Conservation (phyloP, 441 rosid species). For the Populus hybrid region DNA sequence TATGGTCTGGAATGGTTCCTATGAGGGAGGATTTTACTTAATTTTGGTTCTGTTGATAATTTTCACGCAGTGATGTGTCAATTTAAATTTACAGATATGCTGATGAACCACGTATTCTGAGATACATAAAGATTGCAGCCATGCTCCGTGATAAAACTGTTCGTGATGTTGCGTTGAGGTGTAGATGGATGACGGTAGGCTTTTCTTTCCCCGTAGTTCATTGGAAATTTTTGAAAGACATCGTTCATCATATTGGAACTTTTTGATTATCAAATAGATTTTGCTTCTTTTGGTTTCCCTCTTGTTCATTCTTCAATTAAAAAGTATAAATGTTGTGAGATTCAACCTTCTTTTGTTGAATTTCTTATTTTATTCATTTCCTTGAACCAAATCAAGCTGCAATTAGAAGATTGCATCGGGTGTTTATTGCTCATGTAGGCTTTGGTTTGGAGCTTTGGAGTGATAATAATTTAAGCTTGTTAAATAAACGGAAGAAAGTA, state of each 20-base stretch:
- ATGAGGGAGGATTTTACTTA: neutral
- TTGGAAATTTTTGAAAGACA: neutral
- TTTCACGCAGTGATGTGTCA: conserved; percentile 2
- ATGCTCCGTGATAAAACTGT: conserved; percentile 78
- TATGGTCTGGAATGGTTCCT: neutral
- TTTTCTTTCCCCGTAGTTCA: conserved; percentile 5
- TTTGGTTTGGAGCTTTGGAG: neutral
- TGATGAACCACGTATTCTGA: conserved; percentile 77
- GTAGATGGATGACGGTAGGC: conserved; percentile 91
- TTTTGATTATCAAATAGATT: neutral
- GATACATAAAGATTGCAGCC: conserved; percentile 84
- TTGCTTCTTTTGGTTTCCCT: neutral
- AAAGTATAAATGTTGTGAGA: neutral
- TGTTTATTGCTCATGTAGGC: neutral
- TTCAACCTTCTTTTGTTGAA: neutral
- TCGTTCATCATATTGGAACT: neutral
- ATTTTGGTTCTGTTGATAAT: neutral
- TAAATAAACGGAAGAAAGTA: neutral
- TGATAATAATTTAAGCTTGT: neutral
- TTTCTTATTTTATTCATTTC: neutral
- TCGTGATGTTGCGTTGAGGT: conserved; percentile 97
- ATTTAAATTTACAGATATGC: conserved; percentile 41
- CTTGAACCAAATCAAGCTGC: neutral
- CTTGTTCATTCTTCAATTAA: neutral
- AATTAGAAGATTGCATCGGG: neutral